These are phyloP conservation scores for Rubroboletus satanas DNA, from an alignment of 768 basidiomycete species.

Conservation along the genomic window DNA sequence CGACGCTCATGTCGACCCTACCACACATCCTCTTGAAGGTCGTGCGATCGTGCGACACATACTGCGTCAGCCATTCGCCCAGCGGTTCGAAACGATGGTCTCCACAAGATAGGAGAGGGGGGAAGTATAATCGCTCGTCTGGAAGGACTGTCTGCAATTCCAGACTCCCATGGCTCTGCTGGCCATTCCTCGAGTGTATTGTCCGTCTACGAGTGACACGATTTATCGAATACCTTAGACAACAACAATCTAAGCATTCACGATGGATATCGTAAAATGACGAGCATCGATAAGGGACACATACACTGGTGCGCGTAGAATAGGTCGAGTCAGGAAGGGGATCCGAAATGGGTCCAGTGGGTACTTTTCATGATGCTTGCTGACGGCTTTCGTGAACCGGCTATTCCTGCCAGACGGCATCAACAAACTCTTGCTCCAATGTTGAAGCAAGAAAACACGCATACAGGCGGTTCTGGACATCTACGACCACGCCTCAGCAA, in stretches of 20 bases:
- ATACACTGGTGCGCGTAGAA: too few species aligned
- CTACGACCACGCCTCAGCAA: not conserved
- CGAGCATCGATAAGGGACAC: too few species aligned
- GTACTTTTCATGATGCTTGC: not conserved
- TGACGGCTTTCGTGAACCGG: not conserved
- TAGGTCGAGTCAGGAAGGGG: not conserved
- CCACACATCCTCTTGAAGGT: too few species aligned
- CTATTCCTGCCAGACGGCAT: not conserved
- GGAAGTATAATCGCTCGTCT: not conserved
- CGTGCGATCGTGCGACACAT: too few species aligned
- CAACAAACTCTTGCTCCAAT: not conserved
- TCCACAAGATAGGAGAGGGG: not conserved
- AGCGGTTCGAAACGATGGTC: not conserved
- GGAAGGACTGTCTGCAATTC: not conserved
- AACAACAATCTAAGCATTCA: too few species aligned
- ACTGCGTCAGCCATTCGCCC: too few species aligned
- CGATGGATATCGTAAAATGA: too few species aligned
- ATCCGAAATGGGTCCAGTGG: not conserved
- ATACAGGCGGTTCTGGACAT: not conserved
- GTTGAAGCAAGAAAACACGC: not conserved
- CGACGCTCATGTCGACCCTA: too few species aligned
- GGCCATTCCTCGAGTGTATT: not conserved
- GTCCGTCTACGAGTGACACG: not conserved
- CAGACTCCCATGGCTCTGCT: too few species aligned
- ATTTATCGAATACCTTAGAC: too few species aligned